phyloP scores from a whole-genome alignment of 805 yeast species.

The Ogataea siamensis region DNA sequence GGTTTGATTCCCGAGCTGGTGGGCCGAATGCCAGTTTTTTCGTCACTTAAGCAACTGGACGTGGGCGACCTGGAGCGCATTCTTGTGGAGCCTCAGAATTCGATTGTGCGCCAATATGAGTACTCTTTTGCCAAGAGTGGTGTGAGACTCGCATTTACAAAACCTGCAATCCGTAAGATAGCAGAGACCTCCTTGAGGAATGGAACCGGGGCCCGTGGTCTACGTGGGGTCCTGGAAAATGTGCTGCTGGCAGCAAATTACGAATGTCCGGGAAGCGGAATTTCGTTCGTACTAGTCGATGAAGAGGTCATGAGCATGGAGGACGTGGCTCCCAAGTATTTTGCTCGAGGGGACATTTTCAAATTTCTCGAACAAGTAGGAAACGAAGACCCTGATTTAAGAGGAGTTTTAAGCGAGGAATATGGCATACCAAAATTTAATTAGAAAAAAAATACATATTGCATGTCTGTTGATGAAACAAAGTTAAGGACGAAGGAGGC shows the following conservation, averaged over 20 bases:
- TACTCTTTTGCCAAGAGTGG: conserved; percentile 53
- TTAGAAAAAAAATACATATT: conserved; percentile 1
- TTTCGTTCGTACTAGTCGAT: conserved; percentile 48
- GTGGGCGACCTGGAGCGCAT: conserved; percentile 47
- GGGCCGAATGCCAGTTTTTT: conserved; percentile 56
- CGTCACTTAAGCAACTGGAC: conserved; percentile 47
- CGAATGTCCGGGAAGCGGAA: conserved; percentile 59
- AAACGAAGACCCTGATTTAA: conserved; percentile 41
- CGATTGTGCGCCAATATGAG: conserved; percentile 51
- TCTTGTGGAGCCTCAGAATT: conserved; percentile 54
- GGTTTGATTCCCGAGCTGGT: conserved; percentile 61
- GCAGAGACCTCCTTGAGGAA: conserved; percentile 48
- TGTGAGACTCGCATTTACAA: conserved; percentile 48
- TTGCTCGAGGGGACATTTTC: conserved; percentile 42
- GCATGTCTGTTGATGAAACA: conserved; percentile 32
- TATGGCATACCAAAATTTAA: conserved; percentile 22
- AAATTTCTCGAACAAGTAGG: conserved; percentile 40
- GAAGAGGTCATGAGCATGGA: conserved; percentile 38
- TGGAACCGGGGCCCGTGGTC: conserved; percentile 63
- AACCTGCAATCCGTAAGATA: conserved; percentile 45
- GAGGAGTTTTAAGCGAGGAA: conserved; percentile 34
- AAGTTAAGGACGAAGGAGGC: conserved; percentile 56
- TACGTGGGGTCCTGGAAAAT: conserved; percentile 54
- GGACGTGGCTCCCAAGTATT: conserved; percentile 38
- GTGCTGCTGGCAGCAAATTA: conserved; percentile 50